Conservation (phyloP, 1,284 basidiomycete species). For the Malassezia slooffiae region DNA sequence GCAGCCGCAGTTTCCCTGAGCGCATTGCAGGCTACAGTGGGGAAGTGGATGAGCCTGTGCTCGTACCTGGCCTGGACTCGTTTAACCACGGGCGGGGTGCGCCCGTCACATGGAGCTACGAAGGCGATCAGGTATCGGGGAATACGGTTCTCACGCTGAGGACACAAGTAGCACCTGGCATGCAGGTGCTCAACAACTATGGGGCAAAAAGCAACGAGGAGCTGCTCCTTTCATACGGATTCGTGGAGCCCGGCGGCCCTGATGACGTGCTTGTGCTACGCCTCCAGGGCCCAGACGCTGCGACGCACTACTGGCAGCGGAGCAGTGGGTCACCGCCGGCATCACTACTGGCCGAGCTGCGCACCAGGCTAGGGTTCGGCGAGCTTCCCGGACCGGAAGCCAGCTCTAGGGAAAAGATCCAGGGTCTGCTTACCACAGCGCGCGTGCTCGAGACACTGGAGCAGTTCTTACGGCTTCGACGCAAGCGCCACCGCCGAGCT, state of each 20-base stretch:
- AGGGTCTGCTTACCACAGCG: not conserved
- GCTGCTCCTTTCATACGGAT: slow-evolving; percentile 33
- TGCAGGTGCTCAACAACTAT: slow-evolving; percentile 42
- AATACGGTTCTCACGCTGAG: not conserved
- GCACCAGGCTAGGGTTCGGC: not conserved
- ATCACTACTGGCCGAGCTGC: not conserved
- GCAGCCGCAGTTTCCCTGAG: slow-evolving; percentile 35
- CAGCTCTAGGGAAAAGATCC: too few species aligned
- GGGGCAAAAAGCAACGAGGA: slow-evolving; percentile 44
- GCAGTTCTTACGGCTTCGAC: slow-evolving; percentile 1
- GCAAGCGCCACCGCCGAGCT: not conserved
- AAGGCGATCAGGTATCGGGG: not conserved
- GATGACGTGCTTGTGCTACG: slow-evolving; percentile 32
- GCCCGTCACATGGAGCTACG: slow-evolving; percentile 29
- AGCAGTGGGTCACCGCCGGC: not conserved
- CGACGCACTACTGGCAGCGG: slow-evolving; percentile 19
- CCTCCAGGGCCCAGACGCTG: slow-evolving; percentile 3
- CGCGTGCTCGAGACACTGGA: slow-evolving; percentile 7
- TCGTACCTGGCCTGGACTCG: slow-evolving; percentile 36
- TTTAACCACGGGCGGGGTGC: slow-evolving; percentile 33
- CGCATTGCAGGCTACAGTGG: slow-evolving; percentile 14
- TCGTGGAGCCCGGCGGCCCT: slow-evolving; percentile 15
- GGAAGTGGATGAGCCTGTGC: slow-evolving; percentile 18
- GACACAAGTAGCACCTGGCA: not conserved
- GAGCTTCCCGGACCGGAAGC: not conserved